phyloP scores from a whole-genome alignment of 2,329 filamentous ascomycete species.

The Diaporthe vaccinii region DNA sequence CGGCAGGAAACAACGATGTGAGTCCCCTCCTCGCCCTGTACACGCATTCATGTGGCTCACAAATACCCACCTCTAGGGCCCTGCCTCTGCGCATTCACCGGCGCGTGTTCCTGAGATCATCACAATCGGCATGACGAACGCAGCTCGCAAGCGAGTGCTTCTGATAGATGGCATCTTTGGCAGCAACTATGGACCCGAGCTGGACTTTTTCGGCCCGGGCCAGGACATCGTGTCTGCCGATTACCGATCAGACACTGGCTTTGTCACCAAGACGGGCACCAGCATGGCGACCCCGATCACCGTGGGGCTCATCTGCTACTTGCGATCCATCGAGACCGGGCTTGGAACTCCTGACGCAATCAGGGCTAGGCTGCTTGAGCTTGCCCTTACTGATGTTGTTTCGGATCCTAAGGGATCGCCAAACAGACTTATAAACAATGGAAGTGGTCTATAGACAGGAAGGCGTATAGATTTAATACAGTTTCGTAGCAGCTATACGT shows the following conservation, averaged over 20 bases:
- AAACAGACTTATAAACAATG: conserved; percentile 9
- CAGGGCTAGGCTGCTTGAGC: conserved; percentile 4
- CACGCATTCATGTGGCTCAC: background rate
- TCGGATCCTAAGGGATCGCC: background rate
- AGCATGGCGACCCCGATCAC: conserved; percentile 23
- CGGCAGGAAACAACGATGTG: conserved; percentile 11
- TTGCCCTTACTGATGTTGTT: background rate
- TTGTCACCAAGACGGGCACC: background rate
- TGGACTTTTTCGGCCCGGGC: conserved; percentile 8
- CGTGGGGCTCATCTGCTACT: conserved; percentile 8
- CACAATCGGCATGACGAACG: conserved; percentile 8
- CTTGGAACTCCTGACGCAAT: background rate
- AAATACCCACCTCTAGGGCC: background rate
- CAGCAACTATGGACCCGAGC: conserved; percentile 19
- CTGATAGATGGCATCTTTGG: background rate
- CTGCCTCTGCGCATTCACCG: background rate
- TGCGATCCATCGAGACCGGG: conserved; percentile 16
- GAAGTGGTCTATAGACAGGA: background rate
- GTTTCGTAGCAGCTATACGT: background rate
- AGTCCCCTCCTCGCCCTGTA: background rate
- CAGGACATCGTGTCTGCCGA: conserved; percentile 8
- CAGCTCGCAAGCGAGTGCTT: background rate
- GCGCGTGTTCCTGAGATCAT: conserved; percentile 11
- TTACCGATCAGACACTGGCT: background rate
- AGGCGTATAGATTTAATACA: background rate